Conservation (phyloP, 345 rosid genomes). For the Salix koriyanagi region DNA sequence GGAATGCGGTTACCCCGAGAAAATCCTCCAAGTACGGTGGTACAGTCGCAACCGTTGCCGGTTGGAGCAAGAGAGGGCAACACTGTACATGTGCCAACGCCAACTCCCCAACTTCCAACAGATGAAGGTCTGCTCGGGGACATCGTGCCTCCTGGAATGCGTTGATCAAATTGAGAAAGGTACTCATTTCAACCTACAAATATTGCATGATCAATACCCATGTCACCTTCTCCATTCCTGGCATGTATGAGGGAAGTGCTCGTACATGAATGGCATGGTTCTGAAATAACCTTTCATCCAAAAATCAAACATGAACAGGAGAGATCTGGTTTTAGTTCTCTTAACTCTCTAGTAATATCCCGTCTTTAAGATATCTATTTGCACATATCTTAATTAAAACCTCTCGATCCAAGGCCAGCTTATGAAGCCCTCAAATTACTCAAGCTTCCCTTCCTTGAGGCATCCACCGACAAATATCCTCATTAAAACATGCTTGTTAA, state of each 20-base stretch:
- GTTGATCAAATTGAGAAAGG: conserved; percentile 37
- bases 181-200: conserved; percentile 5
- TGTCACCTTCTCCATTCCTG: not conserved
- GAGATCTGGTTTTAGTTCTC: not conserved
- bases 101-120: conserved; percentile 19
- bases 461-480: not conserved
- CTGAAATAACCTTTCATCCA: not conserved
- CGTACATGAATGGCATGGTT: not conserved
- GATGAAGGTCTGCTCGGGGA: conserved; percentile 88
- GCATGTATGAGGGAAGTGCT: not conserved
- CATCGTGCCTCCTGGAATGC: conserved; percentile 77
- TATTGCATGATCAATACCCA: not conserved
- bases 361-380: not conserved
- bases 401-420: not conserved
- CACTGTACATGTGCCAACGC: too few species aligned
- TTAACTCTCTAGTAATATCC: not conserved
- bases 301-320: not conserved
- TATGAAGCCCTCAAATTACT: not conserved
- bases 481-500: not conserved
- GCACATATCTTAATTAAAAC: not conserved
- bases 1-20: conserved; percentile 39
- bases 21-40: conserved; percentile 21
- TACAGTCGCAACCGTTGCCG: conserved; percentile 20
- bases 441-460: not conserved
- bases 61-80: conserved; percentile 14